A percentile compares a stretch with the other conserved stretches of the same genome.
Conservation (phyloP, 1,139 yeast species). For the Yamadazyma blattariae region DNA sequence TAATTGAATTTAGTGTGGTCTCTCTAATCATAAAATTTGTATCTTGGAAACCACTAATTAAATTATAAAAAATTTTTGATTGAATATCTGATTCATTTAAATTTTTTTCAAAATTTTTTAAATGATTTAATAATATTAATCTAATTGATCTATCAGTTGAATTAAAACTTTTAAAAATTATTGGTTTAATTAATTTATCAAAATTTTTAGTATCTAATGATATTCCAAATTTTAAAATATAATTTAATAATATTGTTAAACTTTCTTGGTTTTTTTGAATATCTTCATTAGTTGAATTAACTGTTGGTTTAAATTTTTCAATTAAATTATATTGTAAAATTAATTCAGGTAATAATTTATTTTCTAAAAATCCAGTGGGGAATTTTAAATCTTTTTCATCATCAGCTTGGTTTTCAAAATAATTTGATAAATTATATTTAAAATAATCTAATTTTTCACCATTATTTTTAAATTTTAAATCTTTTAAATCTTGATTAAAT, state of each 20-base stretch:
- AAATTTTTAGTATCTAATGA: constrained; percentile 39
- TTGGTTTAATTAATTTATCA: constrained; percentile 53
- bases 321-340: constrained; percentile 32
- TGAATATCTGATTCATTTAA: constrained; percentile 64
- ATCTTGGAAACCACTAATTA: constrained; percentile 81
- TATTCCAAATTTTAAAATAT: constrained; percentile 45
- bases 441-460: constrained; percentile 54
- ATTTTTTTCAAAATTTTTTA: constrained; percentile 53
- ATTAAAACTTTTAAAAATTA: constrained; percentile 59
- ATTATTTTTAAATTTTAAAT: constrained; percentile 48
- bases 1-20: constrained; percentile 72
- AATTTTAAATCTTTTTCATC: constrained; percentile 18
- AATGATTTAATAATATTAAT: constrained; percentile 59
- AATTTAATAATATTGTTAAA: constrained; percentile 41
- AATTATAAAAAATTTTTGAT: constrained; percentile 62
- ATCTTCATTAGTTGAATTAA: constrained; percentile 27
- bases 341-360: constrained; percentile 68
- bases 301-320: constrained; percentile 18
- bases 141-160: constrained; percentile 77
- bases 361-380: constrained; percentile 63
- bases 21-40: constrained; percentile 78
- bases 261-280: constrained; percentile 36
- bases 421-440: constrained; percentile 38
- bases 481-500: constrained; percentile 49
- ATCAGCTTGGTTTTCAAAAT: constrained; percentile 12